phyloP scores from a whole-genome alignment of 176 grass and related monocot species.

The Alopecurus myosuroides region DNA sequence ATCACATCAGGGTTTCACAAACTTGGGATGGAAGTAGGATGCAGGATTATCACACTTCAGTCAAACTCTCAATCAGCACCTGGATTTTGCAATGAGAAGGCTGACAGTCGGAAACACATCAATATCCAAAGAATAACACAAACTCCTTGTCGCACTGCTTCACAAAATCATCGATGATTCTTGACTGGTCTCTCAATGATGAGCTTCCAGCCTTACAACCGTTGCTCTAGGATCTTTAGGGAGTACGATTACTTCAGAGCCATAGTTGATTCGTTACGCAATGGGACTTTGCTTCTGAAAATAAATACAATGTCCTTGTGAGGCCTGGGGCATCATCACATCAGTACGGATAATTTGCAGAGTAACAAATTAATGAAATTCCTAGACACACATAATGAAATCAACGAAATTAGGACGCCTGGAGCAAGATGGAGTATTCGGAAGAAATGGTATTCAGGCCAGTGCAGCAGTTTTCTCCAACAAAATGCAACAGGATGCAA shows the following conservation, averaged over 20 bases:
- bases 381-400: not conserved
- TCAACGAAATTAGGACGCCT: not conserved
- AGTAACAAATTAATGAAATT: not conserved
- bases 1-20: not conserved
- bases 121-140: not conserved
- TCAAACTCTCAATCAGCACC: not conserved
- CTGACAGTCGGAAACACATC: not conserved
- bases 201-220: not conserved
- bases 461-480: not conserved
- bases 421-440: not conserved
- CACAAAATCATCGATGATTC: not conserved
- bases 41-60: not conserved
- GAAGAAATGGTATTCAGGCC: not conserved
- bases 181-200: not conserved
- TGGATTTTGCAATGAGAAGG: not conserved
- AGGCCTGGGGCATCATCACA: not conserved
- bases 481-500: not conserved
- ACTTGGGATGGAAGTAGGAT: not conserved
- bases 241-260: not conserved
- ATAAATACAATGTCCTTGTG: not conserved
- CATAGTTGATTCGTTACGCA: not conserved
- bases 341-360: not conserved
- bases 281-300: not conserved
- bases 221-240: not conserved
- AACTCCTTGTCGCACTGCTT: not conserved